These are phyloP conservation scores for Podospora pseudoanserina DNA, from an alignment of 495 filamentous ascomycete species.

Conservation along the genomic window DNA sequence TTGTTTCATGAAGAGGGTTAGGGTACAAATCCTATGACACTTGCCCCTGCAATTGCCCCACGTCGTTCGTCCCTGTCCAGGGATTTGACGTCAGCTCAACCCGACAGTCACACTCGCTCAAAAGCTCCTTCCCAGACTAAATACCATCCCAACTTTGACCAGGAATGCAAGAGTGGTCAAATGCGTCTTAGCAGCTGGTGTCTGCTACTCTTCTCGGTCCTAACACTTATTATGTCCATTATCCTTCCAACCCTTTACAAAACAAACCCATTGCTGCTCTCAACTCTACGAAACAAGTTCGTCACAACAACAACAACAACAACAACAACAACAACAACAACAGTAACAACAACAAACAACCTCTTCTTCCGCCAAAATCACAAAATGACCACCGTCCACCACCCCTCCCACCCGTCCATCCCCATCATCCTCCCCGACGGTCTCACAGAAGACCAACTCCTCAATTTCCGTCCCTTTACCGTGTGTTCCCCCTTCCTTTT, in stretches of 20 bases:
- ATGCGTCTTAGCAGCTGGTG: background rate
- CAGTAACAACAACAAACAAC: too few relatives aligned
- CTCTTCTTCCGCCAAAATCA: background rate
- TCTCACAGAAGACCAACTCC: conserved; percentile 60
- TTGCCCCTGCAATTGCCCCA: background rate
- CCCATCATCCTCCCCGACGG: conserved; percentile 55
- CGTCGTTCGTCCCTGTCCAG: background rate
- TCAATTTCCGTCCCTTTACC: conserved; percentile 66
- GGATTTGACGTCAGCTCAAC: background rate
- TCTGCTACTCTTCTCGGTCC: background rate
- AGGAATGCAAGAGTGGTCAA: background rate
- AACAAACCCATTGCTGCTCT: background rate
- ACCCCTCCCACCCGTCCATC: conserved; percentile 39
- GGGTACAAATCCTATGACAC: background rate
- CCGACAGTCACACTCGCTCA: background rate
- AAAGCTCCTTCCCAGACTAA: background rate
- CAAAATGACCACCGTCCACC: conserved; percentile 42
- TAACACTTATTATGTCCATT: background rate
- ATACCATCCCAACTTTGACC: background rate
- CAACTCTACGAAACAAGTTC: background rate
- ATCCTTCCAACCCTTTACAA: background rate
- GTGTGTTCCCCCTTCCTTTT: conserved; percentile 28
- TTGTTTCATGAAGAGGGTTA: background rate
- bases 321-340: too few relatives aligned
- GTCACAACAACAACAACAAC: too few relatives aligned